Conservation (phyloP, 768 basidiomycete species). For the Boletales sp. region DNA sequence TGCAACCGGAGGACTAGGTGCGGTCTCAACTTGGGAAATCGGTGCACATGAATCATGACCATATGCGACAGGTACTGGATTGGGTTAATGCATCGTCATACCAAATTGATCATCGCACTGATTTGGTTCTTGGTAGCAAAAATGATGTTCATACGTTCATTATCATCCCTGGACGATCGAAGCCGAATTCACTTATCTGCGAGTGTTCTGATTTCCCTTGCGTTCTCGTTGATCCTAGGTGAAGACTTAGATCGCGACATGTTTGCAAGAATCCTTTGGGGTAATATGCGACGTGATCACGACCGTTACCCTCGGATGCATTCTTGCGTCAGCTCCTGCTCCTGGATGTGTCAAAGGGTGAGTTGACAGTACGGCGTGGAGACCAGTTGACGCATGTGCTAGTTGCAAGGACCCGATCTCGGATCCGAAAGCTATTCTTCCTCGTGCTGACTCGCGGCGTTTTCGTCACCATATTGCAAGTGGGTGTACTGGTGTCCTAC, state of each 20-base stretch:
- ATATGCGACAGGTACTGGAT: conserved; percentile 1
- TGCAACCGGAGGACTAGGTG: conserved; percentile 3
- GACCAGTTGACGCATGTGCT: background rate
- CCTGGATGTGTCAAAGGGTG: conserved; percentile 2
- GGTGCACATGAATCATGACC: background rate
- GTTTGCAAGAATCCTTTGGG: conserved; percentile 7
- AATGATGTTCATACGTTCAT: background rate
- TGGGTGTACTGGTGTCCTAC: background rate
- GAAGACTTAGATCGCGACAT: background rate
- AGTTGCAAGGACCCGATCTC: conserved; percentile 3
- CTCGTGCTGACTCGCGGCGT: conserved; percentile 14
- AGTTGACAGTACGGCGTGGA: background rate
- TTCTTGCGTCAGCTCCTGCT: conserved; percentile 10
- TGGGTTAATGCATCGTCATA: conserved; percentile 3
- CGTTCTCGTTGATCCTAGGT: background rate
- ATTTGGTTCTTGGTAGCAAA: background rate
- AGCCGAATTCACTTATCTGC: background rate
- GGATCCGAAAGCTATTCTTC: conserved; percentile 8
- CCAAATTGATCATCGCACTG: background rate
- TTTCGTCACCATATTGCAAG: conserved; percentile 13
- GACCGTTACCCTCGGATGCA: conserved; percentile 7
- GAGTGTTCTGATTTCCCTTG: background rate
- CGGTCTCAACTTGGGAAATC: background rate
- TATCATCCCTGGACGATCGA: background rate
- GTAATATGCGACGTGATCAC: conserved; percentile 5